phyloP scores from a whole-genome alignment of 257 asterid genomes.

The Penstemon barbatus region DNA sequence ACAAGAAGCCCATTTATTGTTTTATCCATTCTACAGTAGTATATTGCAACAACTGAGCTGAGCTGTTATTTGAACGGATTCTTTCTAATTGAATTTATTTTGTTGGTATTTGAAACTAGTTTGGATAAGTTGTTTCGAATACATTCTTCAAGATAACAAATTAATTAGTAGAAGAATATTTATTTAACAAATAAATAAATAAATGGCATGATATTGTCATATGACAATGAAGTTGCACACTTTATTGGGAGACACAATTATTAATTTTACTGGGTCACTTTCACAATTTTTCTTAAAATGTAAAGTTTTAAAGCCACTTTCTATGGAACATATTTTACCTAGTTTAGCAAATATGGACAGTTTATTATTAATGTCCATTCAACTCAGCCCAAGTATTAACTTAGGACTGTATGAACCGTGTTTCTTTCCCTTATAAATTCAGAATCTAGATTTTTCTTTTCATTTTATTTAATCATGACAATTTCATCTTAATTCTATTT shows the following conservation, averaged over 20 bases:
- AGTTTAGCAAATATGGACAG: background rate
- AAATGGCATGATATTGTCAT: conserved; percentile 26
- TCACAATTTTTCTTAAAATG: conserved; percentile 29
- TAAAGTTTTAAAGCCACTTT: conserved; percentile 47
- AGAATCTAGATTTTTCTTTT: background rate
- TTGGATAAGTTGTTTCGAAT: too few species aligned
- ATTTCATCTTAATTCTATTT: too few species aligned
- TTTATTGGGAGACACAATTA: conserved; percentile 29
- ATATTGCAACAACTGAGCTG: background rate
- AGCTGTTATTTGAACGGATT: background rate
- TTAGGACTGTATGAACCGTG: too few species aligned
- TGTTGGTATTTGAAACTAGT: too few species aligned
- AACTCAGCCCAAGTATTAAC: too few species aligned
- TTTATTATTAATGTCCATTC: background rate
- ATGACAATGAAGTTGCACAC: conserved; percentile 1
- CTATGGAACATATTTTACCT: conserved; percentile 27
- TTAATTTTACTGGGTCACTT: conserved; percentile 27
- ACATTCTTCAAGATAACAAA: too few species aligned
- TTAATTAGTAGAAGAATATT: too few species aligned
- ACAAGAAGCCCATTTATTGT: conserved; percentile 4
- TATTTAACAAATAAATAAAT: background rate
- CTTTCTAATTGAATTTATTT: too few species aligned
- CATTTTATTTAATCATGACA: background rate
- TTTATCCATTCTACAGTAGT: conserved; percentile 3
- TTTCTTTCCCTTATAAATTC: too few species aligned